Evolutionary conservation across 2,329 filamentous ascomycete genomes (phyloP).

Genomic region (Ophiostoma pallidulum): DNA sequence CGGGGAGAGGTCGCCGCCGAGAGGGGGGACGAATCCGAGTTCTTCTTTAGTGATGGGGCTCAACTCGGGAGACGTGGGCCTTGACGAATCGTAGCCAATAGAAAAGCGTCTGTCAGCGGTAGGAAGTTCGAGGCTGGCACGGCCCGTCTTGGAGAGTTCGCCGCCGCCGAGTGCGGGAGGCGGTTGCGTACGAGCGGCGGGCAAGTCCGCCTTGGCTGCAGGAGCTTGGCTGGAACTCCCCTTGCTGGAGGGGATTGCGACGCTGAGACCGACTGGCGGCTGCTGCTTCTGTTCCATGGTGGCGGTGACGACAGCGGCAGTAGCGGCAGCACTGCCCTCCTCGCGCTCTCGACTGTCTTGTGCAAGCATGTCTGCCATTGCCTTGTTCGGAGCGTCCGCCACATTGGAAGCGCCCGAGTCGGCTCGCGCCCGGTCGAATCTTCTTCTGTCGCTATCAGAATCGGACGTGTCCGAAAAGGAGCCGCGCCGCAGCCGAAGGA

Average conservation of each 20-base stretch:
- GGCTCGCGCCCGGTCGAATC: slow-evolving; percentile 18
- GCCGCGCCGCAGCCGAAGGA: slow-evolving; percentile 41
- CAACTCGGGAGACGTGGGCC: slow-evolving; percentile 44
- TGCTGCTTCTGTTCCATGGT: not conserved
- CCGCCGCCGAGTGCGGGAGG: not conserved
- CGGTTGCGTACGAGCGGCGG: not conserved
- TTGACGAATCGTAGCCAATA: slow-evolving; percentile 36
- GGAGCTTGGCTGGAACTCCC: not conserved
- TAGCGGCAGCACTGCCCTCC: slow-evolving; percentile 15
- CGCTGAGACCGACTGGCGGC: not conserved
- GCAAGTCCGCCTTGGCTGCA: not conserved
- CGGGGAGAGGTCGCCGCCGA: slow-evolving; percentile 55
- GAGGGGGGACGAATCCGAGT: slow-evolving; percentile 43
- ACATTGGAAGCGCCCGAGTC: slow-evolving; percentile 40
- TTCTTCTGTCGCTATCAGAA: slow-evolving; percentile 45
- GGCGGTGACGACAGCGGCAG: not conserved
- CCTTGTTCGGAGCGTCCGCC: slow-evolving; percentile 48
- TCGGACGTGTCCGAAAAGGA: slow-evolving; percentile 54
- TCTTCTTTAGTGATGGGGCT: slow-evolving; percentile 34
- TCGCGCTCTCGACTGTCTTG: slow-evolving; percentile 40
- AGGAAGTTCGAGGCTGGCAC: slow-evolving; percentile 42
- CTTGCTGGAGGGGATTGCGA: not conserved
- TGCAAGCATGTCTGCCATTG: slow-evolving; percentile 52
- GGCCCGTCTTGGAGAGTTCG: slow-evolving; percentile 20
- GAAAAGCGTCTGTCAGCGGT: slow-evolving; percentile 28